Percentiles rank a stretch among this genome's conserved stretches.
Evolutionary conservation across 192 early-diverging fungal genomes (phyloP).

Genomic region (Coemansia sp.): DNA sequence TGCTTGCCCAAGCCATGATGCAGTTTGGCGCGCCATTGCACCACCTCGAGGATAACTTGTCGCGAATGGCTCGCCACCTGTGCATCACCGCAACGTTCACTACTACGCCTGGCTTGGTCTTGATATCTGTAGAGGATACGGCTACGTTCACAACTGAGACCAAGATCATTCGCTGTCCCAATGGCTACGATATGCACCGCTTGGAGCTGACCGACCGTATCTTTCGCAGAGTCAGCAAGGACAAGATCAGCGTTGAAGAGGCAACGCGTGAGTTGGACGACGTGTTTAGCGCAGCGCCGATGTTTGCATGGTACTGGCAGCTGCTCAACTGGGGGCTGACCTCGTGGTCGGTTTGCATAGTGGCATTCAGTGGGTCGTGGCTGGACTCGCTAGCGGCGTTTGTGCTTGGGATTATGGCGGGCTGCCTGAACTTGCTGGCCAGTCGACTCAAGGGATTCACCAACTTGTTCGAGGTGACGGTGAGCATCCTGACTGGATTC

Average conservation of each 20-base stretch:
- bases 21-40: conserved; percentile 68
- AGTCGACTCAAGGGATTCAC: conserved; percentile 60
- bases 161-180: conserved; percentile 64
- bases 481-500: conserved; percentile 63
- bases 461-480: conserved; percentile 69
- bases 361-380: conserved; percentile 72
- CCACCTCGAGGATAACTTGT: conserved; percentile 65
- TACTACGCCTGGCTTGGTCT: conserved; percentile 67
- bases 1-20: conserved; percentile 66
- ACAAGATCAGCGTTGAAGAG: conserved; percentile 61
- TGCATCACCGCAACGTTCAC: conserved; percentile 64
- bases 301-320: conserved; percentile 62
- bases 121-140: conserved; percentile 67
- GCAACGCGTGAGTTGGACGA: conserved; percentile 61
- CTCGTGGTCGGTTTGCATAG: conserved; percentile 60
- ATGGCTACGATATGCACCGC: conserved; percentile 68
- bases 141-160: conserved; percentile 73
- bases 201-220: conserved; percentile 64
- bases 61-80: conserved; percentile 59
- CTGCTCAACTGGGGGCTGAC: conserved; percentile 60
- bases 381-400: conserved; percentile 61
- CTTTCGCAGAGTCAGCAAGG: conserved; percentile 62
- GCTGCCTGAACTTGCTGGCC: conserved; percentile 61
- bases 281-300: conserved; percentile 52
- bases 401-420: conserved; percentile 57